Conservation (phyloP, 78 protist species). For the Dictyostelium brefeldianum region DNA sequence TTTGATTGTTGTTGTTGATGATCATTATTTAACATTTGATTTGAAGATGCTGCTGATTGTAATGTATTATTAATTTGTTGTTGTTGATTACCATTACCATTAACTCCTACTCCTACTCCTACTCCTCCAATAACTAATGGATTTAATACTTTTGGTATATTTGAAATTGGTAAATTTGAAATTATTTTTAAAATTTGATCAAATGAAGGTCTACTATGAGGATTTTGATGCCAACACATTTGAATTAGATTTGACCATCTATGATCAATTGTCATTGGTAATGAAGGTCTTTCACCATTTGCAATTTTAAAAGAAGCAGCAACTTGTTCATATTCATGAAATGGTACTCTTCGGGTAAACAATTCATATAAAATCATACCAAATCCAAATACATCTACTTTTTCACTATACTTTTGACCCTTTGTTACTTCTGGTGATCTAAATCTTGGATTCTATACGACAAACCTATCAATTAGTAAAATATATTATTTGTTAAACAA, state of each 20-base stretch:
- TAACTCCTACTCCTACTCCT: no score
- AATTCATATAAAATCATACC: constrained; percentile 83
- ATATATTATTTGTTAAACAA: no score
- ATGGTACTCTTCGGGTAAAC: constrained; percentile 65
- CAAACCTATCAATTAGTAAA: no score
- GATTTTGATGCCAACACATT: constrained; percentile 74
- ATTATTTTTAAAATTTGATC: background rate
- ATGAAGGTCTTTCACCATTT: constrained; percentile 55
- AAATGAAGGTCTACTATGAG: constrained; percentile 62
- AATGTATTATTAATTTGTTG: background rate
- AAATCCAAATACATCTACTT: constrained; percentile 82
- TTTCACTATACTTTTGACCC: constrained; percentile 59
- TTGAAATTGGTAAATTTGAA: constrained; percentile 56
- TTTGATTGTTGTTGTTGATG: background rate
- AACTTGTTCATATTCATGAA: constrained; percentile 65
- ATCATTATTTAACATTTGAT: background rate
- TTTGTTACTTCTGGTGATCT: constrained; percentile 85
- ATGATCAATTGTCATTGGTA: constrained; percentile 21
- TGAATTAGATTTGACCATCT: constrained; percentile 62
- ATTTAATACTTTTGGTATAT: constrained; percentile 17
- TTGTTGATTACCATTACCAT: background rate
- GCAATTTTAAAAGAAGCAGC: constrained; percentile 64
- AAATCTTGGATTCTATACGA: constrained; percentile 79
- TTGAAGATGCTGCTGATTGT: background rate
- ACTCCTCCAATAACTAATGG: background rate